Base-by-base conservation (phyloP, 2,329 filamentous ascomycete species). In the Alternaria consortialis region DNA sequence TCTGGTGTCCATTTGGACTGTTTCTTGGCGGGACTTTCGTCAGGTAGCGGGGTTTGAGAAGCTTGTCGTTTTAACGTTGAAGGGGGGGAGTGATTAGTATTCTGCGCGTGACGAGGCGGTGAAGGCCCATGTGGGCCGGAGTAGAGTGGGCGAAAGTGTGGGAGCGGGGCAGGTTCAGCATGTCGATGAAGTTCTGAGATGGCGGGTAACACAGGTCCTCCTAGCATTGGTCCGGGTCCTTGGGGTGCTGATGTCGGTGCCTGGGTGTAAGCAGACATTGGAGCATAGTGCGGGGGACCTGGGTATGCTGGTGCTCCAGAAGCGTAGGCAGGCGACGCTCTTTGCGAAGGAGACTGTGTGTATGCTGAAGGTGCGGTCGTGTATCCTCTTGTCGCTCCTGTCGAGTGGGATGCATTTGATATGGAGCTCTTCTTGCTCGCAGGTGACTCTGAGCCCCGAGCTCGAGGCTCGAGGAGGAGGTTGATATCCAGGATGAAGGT, bases 1-100 rank as follows among this genome's bases (percentile, higher is more conserved):
- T 97, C 93, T 1, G 91, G 85, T 5, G 92, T 96, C 95, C 95
- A 98, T 80, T 98, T 98, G 76, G 92, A 97, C 79, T 97, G 93
- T 64, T 79, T 79, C 62, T 79, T 79, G n/a, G 75, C 75, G 7
- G 76, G 76, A 36, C 71, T 76, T 53, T 77, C 76, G 25, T 78
- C 75, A 7, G 73, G 69, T 15, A 77, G 61, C 23, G 76, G 75
- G 12, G 77, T 78, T 53, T 78, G 75, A 13, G 77, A 79, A 32
- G 77, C 75, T 44, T 75, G 69, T 64, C 77, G 70, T 59, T 79
- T 79, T 53, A 78, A 70, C 48, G 75, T 68, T 47, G 74, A 73
- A 17, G 76, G 76, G 29, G 77, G 75, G 7, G 74, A 78, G 57
- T 65, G 71, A 58, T 74, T 76, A 11, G 72, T 68, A 39, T 71